Evolutionary conservation across 768 basidiomycete genomes (phyloP).

Genomic region (Phlebiopsis flavidoalba): DNA sequence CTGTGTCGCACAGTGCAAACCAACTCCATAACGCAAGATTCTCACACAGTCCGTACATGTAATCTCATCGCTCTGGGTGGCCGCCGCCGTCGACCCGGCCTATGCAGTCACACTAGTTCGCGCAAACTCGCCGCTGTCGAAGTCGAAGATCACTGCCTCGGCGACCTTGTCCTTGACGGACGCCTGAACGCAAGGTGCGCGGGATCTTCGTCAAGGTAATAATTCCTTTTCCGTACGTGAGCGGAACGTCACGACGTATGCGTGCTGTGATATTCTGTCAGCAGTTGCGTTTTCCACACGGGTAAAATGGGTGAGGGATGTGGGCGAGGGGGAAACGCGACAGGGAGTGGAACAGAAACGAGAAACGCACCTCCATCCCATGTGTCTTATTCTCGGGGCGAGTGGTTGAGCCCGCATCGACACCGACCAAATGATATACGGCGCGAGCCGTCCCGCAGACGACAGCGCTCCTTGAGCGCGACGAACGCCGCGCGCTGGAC

Average conservation of each 20-base stretch:
- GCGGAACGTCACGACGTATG: conserved; percentile 7
- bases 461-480: conserved; percentile 5
- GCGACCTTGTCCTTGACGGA: conserved; percentile 1
- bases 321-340: background rate
- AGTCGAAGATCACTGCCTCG: conserved; percentile 5
- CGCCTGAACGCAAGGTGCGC: conserved; percentile 10
- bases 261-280: background rate
- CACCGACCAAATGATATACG: conserved; percentile 6
- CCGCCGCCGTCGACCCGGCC: no score
- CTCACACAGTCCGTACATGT: no score
- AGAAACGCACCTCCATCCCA: conserved; percentile 8
- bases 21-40: no score
- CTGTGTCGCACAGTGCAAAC: no score
- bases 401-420: conserved; percentile 4
- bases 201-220: conserved; percentile 7
- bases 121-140: conserved; percentile 7
- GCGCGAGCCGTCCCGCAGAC: background rate
- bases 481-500: conserved; percentile 6
- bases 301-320: background rate
- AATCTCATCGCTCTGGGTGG: no score
- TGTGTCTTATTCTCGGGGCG: conserved; percentile 5
- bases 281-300: no score
- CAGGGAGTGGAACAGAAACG: background rate
- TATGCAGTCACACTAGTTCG: background rate
- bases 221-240: background rate